Base-by-base conservation (phyloP, 331 rosid genomes). In the Rosa hybrid region DNA sequence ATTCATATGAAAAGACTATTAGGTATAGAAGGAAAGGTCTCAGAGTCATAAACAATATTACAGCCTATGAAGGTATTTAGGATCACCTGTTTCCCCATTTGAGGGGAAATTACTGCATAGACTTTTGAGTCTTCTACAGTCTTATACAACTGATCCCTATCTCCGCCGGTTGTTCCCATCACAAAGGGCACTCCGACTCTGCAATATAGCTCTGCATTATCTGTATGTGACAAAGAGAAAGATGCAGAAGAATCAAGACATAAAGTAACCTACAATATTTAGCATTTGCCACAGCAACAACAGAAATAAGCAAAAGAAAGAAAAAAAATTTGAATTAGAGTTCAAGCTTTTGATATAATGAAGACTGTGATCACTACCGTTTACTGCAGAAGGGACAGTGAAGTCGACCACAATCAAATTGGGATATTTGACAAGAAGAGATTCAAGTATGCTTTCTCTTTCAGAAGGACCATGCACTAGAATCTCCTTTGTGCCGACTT, bases 161-260 rank as follows among this genome's bases (percentile, higher is more conserved):
- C 97, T 62, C 94, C 97, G 39, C 97, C 97, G 1, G 98, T 94
- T 73, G 98, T 93, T 77, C 97, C 98, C 91, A 95, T 95, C 90
- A 91, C 99, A 67, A 93, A 93, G 75, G 97, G 99, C 59, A 95
- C 98, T 63, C 97, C 97, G 60, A 93, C 87, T 81, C 85, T 93
- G 83, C 91, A 68, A 84, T 95, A 95, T n/a, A 95, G 86, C 85
- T 86, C 96, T 72, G 94, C 97, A 84, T 95, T 95, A 84, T 80
- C 98, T 95, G 82, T 79, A 85, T 25, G 81, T 21, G 50, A 75
- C 65, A 81, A 27, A 76, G 79, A 76, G 79, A 11, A 65, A 80
- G 57, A 72, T 18, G 44, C 30, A 48, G 63, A 25, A 71, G 42
- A 38, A 71, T 48, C 23, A 63, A 71, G 21, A 56, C 6, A 68